A percentile compares a stretch with the other conserved stretches of the same genome.
Evolutionary conservation across 768 basidiomycete species (phyloP).

Genomic region (Tricholoma terreum): DNA sequence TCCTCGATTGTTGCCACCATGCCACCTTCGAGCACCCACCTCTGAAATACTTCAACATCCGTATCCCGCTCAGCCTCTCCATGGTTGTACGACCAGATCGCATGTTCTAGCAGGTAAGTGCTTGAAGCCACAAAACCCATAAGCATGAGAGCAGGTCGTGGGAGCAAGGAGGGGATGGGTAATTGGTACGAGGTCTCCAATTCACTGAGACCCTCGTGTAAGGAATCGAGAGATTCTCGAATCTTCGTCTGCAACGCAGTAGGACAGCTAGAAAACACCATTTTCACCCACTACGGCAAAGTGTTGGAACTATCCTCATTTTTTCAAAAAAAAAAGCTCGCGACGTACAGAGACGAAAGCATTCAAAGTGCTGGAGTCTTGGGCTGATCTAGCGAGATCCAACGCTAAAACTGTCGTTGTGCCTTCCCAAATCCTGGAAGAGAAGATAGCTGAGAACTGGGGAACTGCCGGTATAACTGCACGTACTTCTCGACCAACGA

Average conservation of each 20-base stretch:
- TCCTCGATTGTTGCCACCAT: constrained; percentile 36
- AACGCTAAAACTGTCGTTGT: constrained; percentile 66
- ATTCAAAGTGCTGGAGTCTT: constrained; percentile 39
- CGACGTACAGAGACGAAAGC: constrained; percentile 50
- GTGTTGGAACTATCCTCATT: not conserved
- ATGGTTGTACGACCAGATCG: constrained; percentile 49
- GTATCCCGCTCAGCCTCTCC: constrained; percentile 29
- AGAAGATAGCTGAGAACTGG: not conserved
- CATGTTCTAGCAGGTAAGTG: constrained; percentile 64
- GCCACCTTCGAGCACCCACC: constrained; percentile 49
- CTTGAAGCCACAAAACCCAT: constrained; percentile 53
- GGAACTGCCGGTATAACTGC: not conserved
- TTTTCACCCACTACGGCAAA: constrained; percentile 48
- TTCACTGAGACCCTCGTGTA: constrained; percentile 38
- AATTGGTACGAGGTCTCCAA: constrained; percentile 39
- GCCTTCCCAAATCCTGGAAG: constrained; percentile 73
- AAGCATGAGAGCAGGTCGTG: constrained; percentile 57
- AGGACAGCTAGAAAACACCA: constrained; percentile 43
- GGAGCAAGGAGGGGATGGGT: constrained; percentile 44
- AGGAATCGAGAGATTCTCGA: constrained; percentile 24
- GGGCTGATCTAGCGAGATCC: constrained; percentile 58
- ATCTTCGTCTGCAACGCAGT: constrained; percentile 25
- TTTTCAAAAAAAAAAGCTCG: not conserved
- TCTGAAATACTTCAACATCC: constrained; percentile 50
- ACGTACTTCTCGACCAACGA: constrained; percentile 64